A percentile compares a stretch with the other conserved stretches of the same genome.
Evolutionary conservation across 495 filamentous ascomycete species (phyloP).

Genomic region (Durotheca rogersii): DNA sequence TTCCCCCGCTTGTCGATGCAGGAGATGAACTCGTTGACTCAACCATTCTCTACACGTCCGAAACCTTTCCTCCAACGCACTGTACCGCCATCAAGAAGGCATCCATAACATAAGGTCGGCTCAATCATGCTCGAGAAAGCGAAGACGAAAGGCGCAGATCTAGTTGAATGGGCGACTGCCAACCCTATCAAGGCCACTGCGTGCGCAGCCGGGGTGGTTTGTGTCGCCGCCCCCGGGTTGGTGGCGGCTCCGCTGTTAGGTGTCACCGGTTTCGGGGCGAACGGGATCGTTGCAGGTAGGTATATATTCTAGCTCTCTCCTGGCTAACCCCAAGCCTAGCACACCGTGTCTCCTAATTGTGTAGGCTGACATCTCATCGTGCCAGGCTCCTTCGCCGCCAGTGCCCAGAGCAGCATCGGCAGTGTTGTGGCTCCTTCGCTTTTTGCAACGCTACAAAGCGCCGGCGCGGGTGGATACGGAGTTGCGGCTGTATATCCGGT

Average conservation of each 20-base stretch:
- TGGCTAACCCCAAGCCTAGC: no score
- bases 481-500: constrained; percentile 9
- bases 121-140: no score
- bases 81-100: no score
- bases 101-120: no score
- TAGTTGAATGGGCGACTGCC: constrained; percentile 2
- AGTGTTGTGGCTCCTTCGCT: constrained; percentile 8
- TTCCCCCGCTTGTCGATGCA: no score
- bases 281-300: constrained; percentile 4
- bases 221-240: constrained; percentile 3
- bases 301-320: no score
- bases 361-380: no score
- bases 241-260: constrained; percentile 1
- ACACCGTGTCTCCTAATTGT: neutral
- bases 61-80: no score
- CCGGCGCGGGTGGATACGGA: constrained; percentile 18
- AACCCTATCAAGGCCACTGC: constrained; percentile 1
- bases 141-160: neutral
- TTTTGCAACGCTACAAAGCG: constrained; percentile 25
- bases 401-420: constrained; percentile 14
- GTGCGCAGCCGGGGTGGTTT: constrained; percentile 1
- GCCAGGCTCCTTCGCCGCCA: constrained; percentile 21
- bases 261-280: constrained; percentile 2
- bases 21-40: no score
- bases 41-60: no score